These are phyloP conservation scores for Boletus semigastroideus DNA, from an alignment of 1,284 basidiomycete species.

Conservation along the genomic window DNA sequence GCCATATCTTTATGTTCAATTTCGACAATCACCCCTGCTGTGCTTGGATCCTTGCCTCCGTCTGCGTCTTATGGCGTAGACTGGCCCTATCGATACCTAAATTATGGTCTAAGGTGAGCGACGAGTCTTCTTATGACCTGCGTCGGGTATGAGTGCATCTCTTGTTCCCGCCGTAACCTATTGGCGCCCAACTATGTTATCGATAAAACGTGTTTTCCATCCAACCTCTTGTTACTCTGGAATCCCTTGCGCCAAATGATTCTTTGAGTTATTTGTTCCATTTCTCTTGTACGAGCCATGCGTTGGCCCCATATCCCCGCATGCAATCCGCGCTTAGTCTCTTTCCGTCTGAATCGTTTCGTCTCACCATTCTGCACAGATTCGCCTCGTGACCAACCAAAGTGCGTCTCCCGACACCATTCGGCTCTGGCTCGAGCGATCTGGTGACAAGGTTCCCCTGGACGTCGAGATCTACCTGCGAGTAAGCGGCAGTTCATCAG, in stretches of 20 bases:
- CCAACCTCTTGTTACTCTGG: background rate
- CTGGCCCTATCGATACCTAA: constrained; percentile 61
- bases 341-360: background rate
- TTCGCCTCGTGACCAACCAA: constrained; percentile 68
- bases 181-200: constrained; percentile 17
- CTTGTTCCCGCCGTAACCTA: background rate
- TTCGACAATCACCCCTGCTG: constrained; percentile 67
- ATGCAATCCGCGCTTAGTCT: constrained; percentile 10
- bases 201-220: constrained; percentile 14
- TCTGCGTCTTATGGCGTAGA: constrained; percentile 61
- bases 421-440: constrained; percentile 75
- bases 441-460: constrained; percentile 62
- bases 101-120: constrained; percentile 71
- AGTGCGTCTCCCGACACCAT: constrained; percentile 72
- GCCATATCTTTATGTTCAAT: constrained; percentile 62
- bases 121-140: background rate
- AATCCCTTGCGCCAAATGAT: constrained; percentile 9
- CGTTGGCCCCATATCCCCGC: constrained; percentile 9
- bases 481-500: constrained; percentile 37
- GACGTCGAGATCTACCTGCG: constrained; percentile 77
- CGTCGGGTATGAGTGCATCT: constrained; percentile 5
- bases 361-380: constrained; percentile 39
- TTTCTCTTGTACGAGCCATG: constrained; percentile 6
- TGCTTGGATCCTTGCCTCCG: constrained; percentile 67
- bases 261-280: background rate